These are phyloP conservation scores for Myxozyma mucilagina DNA, from an alignment of 805 yeast species.

Conservation along the genomic window DNA sequence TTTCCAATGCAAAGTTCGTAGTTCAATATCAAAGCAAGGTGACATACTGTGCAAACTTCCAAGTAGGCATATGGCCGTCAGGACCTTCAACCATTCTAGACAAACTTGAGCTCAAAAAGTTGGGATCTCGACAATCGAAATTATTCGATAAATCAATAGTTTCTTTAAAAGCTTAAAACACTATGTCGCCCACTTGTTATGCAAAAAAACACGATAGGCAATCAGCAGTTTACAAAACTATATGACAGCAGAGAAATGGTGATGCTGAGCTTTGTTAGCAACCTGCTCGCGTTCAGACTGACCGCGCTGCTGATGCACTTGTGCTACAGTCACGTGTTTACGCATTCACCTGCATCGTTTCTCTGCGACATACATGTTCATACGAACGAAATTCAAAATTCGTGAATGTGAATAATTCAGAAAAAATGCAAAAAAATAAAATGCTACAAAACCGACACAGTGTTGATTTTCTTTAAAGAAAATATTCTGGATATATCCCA, in stretches of 20 bases:
- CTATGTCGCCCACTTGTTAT: background rate
- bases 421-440: no score
- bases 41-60: constrained; percentile 38
- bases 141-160: background rate
- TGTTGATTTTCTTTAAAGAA: no score
- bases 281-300: constrained; percentile 2
- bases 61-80: constrained; percentile 30
- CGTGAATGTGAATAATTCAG: no score
- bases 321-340: background rate
- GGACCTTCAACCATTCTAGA: constrained; percentile 31
- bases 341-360: no score
- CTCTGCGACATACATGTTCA: no score
- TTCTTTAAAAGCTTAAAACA: background rate
- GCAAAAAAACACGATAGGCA: background rate
- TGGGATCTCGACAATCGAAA: background rate
- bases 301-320: constrained; percentile 3
- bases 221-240: background rate
- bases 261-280: constrained; percentile 12
- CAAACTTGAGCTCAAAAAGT: background rate
- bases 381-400: no score
- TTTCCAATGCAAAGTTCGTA: background rate
- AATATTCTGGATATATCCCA: no score
- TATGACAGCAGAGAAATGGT: constrained; percentile 1
- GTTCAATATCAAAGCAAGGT: background rate
- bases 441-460: no score